These are phyloP conservation scores for Fusarium siculi DNA, from an alignment of 2,329 filamentous ascomycete genomes.

Conservation along the genomic window DNA sequence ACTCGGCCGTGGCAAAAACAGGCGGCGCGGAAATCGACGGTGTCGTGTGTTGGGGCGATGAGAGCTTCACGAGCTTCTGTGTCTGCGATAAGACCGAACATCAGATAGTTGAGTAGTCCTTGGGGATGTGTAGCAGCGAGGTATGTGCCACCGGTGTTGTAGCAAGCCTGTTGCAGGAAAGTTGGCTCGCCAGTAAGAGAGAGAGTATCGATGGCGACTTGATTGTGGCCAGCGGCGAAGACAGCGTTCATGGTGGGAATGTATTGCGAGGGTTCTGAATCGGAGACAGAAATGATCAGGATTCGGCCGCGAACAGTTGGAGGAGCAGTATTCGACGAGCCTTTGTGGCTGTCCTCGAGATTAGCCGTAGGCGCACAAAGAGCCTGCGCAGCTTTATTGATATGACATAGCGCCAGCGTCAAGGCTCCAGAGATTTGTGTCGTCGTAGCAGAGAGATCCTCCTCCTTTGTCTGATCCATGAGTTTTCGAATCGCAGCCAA, in stretches of 20 bases:
- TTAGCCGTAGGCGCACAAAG: constrained; percentile 66
- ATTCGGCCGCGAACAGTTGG: constrained; percentile 69
- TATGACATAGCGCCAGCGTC: constrained; percentile 88
- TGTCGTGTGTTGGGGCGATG: constrained; percentile 81
- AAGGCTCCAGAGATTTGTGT: constrained; percentile 92
- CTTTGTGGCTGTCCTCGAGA: constrained; percentile 51
- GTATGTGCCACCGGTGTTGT: constrained; percentile 69
- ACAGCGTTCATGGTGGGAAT: constrained; percentile 99
- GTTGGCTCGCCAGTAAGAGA: constrained; percentile 87
- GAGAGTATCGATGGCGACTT: constrained; percentile 91
- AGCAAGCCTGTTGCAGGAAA: constrained; percentile 89
- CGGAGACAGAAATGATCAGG: constrained; percentile 88
- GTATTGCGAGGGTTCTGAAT: constrained; percentile 87
- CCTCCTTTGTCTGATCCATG: constrained; percentile 72
- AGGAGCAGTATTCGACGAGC: constrained; percentile 44
- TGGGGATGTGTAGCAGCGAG: constrained; percentile 65
- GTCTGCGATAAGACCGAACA: constrained; percentile 88
- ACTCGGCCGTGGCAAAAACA: constrained; percentile 96
- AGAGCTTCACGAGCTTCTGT: constrained; percentile 68
- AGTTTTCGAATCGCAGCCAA: constrained; percentile 78
- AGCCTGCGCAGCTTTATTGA: constrained; percentile 81
- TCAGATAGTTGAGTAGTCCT: constrained; percentile 89
- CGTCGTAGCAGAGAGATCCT: constrained; percentile 76
- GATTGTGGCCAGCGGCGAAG: constrained; percentile 89
- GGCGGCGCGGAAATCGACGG: constrained; percentile 96